Conservation (phyloP, 306 rosid genomes). For the Ormosia semicastrata region DNA sequence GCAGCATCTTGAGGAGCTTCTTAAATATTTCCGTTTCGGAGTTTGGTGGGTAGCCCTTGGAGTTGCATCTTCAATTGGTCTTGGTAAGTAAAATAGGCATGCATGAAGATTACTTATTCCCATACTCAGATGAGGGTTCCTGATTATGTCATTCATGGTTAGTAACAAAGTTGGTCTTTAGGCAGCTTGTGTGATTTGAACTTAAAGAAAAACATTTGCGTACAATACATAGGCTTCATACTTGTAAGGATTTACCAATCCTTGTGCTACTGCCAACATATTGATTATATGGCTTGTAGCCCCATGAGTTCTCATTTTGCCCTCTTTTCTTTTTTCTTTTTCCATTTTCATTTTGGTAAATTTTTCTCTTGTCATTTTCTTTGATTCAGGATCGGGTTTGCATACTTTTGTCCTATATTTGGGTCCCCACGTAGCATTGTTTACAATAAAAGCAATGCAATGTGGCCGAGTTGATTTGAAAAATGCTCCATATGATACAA, state of each 20-base stretch:
- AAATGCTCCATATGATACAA: constrained; percentile 90
- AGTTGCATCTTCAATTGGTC: constrained; percentile 96
- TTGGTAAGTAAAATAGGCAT: constrained; percentile 59
- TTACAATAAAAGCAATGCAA: constrained; percentile 89
- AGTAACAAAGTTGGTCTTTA: neutral
- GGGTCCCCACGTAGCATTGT: constrained; percentile 95
- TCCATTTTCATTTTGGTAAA: neutral
- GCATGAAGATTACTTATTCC: neutral
- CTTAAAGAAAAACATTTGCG: constrained; percentile 6
- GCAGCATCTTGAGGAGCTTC: constrained; percentile 86
- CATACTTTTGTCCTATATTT: constrained; percentile 96
- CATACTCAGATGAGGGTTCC: neutral
- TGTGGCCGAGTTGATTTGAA: constrained; percentile 98
- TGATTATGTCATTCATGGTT: constrained; percentile 23
- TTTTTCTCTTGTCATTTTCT: neutral
- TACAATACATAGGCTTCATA: neutral
- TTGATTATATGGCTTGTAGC: neutral
- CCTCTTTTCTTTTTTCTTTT: neutral
- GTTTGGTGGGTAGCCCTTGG: constrained; percentile 97
- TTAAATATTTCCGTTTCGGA: constrained; percentile 67
- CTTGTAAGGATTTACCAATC: neutral
- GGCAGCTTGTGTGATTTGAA: constrained; percentile 18
- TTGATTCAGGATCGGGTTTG: constrained; percentile 92
- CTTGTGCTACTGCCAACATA: neutral
- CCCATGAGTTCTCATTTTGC: neutral